phyloP scores from a whole-genome alignment of 2,329 filamentous ascomycete species.

The Aspergillus tubingensis region DNA sequence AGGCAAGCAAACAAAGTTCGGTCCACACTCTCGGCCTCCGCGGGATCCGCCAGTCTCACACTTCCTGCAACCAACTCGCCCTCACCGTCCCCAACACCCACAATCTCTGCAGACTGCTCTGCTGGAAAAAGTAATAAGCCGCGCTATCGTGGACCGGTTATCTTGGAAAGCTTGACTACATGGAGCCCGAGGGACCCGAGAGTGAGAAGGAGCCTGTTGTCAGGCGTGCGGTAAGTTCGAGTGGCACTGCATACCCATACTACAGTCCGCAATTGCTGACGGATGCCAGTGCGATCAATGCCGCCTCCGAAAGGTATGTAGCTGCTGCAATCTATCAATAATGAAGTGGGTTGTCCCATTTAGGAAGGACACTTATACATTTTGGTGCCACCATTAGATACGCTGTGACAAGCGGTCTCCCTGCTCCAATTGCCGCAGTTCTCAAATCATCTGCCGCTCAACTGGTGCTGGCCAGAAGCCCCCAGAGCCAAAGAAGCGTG shows the following conservation, averaged over 20 bases:
- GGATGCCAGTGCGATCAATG: constrained; percentile 38
- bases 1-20: not conserved
- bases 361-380: constrained; percentile 3
- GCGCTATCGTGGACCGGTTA: not conserved
- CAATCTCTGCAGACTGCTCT: not conserved
- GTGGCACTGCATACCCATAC: not conserved
- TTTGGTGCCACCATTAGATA: constrained; percentile 30
- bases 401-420: constrained; percentile 46
- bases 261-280: constrained; percentile 8
- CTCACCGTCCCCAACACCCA: not conserved
- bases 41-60: constrained; percentile 18
- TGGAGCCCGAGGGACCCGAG: constrained; percentile 36
- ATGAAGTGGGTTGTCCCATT: not conserved
- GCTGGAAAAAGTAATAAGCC: not conserved
- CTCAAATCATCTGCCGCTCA: constrained; percentile 40
- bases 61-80: not conserved
- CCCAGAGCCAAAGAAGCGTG: constrained; percentile 40
- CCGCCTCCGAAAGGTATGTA: constrained; percentile 34
- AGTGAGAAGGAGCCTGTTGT: constrained; percentile 25
- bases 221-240: constrained; percentile 35
- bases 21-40: constrained; percentile 16
- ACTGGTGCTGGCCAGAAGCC: constrained; percentile 39
- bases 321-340: not conserved
- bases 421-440: constrained; percentile 45
- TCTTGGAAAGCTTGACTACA: constrained; percentile 8